These are phyloP conservation scores for Coemansia sp. DNA, from an alignment of 192 early-diverging fungal species.

Conservation along the genomic window DNA sequence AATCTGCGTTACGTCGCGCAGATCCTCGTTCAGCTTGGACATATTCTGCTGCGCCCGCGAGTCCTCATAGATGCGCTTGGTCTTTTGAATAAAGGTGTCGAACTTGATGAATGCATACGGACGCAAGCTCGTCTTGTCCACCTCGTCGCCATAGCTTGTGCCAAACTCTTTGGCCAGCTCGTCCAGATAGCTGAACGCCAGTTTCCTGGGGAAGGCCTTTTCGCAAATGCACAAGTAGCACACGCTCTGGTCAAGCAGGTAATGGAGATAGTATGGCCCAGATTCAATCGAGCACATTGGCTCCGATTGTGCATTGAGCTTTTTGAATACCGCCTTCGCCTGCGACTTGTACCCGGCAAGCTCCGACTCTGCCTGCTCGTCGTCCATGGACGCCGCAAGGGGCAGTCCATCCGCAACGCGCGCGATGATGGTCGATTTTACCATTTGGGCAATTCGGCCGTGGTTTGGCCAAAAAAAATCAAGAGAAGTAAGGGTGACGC, in stretches of 20 bases:
- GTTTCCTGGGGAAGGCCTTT: conserved; percentile 80
- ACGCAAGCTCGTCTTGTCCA: conserved; percentile 72
- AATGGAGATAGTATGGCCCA: conserved; percentile 85
- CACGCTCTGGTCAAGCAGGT: conserved; percentile 89
- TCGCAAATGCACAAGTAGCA: conserved; percentile 96
- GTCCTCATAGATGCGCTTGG: conserved; percentile 94
- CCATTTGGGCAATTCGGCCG: conserved; percentile 57
- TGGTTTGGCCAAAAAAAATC: background rate
- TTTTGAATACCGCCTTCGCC: conserved; percentile 89
- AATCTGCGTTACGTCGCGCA: conserved; percentile 93
- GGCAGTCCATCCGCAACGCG: conserved; percentile 90
- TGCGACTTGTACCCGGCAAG: conserved; percentile 90
- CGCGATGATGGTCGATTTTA: conserved; percentile 90
- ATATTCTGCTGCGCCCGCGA: conserved; percentile 88
- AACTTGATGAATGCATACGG: conserved; percentile 98
- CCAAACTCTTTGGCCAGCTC: conserved; percentile 93
- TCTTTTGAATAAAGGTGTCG: conserved; percentile 98
- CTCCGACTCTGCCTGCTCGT: conserved; percentile 74
- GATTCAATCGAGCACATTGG: conserved; percentile 92
- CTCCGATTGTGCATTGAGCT: conserved; percentile 80
- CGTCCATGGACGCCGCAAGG: conserved; percentile 93
- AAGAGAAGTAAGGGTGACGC: background rate
- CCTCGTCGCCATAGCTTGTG: conserved; percentile 86
- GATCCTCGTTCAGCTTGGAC: conserved; percentile 89
- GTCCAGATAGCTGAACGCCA: conserved; percentile 93